A percentile compares a stretch with the other conserved stretches of the same genome.
These are phyloP conservation scores for Pichia gijzeniarum DNA, from an alignment of 805 yeast genomes.

Conservation along the genomic window DNA sequence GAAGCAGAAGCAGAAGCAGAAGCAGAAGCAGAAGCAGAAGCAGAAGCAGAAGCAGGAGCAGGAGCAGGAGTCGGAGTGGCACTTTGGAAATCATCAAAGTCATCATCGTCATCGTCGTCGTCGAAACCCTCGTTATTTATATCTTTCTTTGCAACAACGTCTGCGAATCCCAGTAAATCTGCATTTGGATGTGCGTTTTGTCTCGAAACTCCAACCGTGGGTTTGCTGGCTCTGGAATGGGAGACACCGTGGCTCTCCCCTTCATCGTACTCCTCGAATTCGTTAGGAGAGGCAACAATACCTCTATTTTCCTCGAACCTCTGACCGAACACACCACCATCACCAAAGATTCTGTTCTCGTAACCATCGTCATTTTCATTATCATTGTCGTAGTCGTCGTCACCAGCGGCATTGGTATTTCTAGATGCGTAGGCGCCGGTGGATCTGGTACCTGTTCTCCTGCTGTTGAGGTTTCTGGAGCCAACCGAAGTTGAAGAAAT, in stretches of 20 bases:
- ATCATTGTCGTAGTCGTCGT: conserved; percentile 33
- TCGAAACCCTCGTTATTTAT: conserved; percentile 14
- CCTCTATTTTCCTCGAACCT: conserved; percentile 53
- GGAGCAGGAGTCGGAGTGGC: conserved; percentile 31
- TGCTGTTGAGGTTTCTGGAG: conserved; percentile 9
- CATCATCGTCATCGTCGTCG: conserved; percentile 42
- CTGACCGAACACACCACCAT: conserved; percentile 64
- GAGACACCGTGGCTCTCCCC: conserved; percentile 19
- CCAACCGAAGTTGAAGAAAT: conserved; percentile 37
- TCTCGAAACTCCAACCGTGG: conserved; percentile 32
- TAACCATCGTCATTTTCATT: conserved; percentile 35
- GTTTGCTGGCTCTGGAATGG: conserved; percentile 25
- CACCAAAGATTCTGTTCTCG: conserved; percentile 55
- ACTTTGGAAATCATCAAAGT: conserved; percentile 72
- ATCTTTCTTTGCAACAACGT: conserved; percentile 13
- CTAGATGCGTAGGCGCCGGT: neutral
- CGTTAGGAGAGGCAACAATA: conserved; percentile 30
- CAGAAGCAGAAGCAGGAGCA: conserved; percentile 15
- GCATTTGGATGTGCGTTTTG: conserved; percentile 39
- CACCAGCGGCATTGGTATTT: conserved; percentile 32
- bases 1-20: too few species aligned
- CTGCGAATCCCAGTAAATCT: conserved; percentile 47
- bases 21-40: too few species aligned
- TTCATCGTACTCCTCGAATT: conserved; percentile 57
- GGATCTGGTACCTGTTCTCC: conserved; percentile 17